A percentile compares a stretch with the other conserved stretches of the same genome.
Evolutionary conservation across 108 stramenopile genomes (phyloP).

Genomic region (Cyclotella sp.): DNA sequence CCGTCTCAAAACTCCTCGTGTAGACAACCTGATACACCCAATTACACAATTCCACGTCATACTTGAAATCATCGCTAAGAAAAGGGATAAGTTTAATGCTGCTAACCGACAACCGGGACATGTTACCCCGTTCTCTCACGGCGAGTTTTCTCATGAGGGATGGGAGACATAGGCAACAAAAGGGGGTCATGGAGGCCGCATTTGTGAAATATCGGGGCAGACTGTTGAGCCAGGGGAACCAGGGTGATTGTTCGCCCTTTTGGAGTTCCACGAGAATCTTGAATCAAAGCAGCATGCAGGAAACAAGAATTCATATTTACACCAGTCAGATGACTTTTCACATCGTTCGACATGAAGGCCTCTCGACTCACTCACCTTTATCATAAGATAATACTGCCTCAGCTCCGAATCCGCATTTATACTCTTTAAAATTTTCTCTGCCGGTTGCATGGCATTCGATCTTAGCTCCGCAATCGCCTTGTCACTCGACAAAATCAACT

Average conservation of each 20-base stretch:
- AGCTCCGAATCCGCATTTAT: constrained; percentile 30
- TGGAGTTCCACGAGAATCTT: constrained; percentile 45
- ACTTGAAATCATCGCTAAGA: constrained; percentile 50
- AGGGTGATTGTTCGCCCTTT: constrained; percentile 51
- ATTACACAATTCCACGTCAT: constrained; percentile 49
- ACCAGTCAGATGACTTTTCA: neutral
- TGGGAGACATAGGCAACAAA: constrained; percentile 37
- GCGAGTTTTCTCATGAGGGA: constrained; percentile 33
- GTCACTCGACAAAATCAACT: constrained; percentile 36
- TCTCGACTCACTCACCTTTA: constrained; percentile 29
- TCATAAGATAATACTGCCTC: constrained; percentile 36
- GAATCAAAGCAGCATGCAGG: neutral
- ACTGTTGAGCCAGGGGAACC: constrained; percentile 59
- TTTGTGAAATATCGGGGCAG: constrained; percentile 61
- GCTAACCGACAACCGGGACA: constrained; percentile 21
- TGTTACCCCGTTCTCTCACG: constrained; percentile 29
- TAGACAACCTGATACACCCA: constrained; percentile 65
- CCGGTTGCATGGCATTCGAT: constrained; percentile 9
- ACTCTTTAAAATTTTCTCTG: constrained; percentile 42
- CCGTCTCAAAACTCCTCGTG: constrained; percentile 44
- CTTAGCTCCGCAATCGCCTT: constrained; percentile 48
- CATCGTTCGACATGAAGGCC: neutral
- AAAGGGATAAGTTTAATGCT: constrained; percentile 26
- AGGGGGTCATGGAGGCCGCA: constrained; percentile 63
- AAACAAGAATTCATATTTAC: neutral